Conservation (phyloP, 2,329 filamentous ascomycete genomes). For the Podosphaera leucotricha region DNA sequence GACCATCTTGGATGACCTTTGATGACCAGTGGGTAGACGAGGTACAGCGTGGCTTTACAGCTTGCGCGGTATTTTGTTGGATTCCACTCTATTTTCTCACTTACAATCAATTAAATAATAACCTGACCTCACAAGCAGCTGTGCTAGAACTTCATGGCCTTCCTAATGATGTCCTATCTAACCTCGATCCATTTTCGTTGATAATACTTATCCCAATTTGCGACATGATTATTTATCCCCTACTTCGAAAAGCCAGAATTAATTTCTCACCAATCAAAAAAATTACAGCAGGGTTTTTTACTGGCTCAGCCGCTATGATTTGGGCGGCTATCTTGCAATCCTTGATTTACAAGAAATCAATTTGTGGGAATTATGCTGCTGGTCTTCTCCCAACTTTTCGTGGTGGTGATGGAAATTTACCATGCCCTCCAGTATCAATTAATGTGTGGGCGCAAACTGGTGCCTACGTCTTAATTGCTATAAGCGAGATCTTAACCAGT, state of each 20-base stretch:
- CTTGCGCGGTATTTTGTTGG: conserved; percentile 43
- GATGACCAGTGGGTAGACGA: conserved; percentile 70
- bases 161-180: conserved; percentile 56
- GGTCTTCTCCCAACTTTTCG: conserved; percentile 15
- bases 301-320: conserved; percentile 37
- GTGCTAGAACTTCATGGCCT: conserved; percentile 45
- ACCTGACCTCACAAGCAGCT: conserved; percentile 37
- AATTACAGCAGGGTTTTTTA: conserved; percentile 45
- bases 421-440: conserved; percentile 28
- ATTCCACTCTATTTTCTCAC: conserved; percentile 29
- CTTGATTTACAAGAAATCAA: conserved; percentile 38
- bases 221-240: conserved; percentile 45
- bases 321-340: conserved; percentile 31
- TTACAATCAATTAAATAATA: conserved; percentile 36
- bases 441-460: conserved; percentile 37
- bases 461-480: conserved; percentile 24
- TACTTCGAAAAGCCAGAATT: conserved; percentile 36
- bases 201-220: conserved; percentile 53
- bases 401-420: conserved; percentile 22
- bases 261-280: conserved; percentile 54
- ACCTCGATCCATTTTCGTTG: conserved; percentile 52
- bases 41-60: conserved; percentile 42
- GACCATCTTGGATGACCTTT: conserved; percentile 56
- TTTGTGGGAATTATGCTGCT: conserved; percentile 32
- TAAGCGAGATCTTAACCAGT: conserved; percentile 32